Evolutionary conservation across 192 early-diverging fungal genomes (phyloP), one percentile per base, ranked within the genome.

Genomic region (Linderina pennispora): DNA sequence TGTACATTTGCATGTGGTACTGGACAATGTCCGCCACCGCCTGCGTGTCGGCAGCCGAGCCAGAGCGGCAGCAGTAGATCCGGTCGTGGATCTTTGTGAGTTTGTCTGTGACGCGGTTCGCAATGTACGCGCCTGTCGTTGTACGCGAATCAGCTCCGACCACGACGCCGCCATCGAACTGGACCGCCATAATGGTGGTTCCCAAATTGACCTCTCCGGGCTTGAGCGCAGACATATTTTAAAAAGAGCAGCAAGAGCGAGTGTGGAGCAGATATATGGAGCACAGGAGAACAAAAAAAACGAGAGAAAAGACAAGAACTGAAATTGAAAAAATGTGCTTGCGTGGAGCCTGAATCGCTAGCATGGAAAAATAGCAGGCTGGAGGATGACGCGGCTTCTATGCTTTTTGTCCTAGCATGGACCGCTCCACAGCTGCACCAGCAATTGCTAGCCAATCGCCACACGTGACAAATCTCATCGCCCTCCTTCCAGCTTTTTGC

Each of bases 51-150:
- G 97, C 94, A 34, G 97, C 93, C 40, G 81, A 85, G 43, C 97
- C 97, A n/a, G 87, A 90, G 55, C 97, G 86, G 75, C 97, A 99
- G 65, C 92, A 96, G 76, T 89, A 98, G 51, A 99, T 93, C 35
- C 72, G 78, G 58, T 99, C 97, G 52, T 97, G 90, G 19, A 99
- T 83, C 49, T 84, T 77, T 14, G 94, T 97, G 46, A 99, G 80
- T 67, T 99, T 99, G 77, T 99, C 93, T 16, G 97, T 96, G 20
- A 97, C 92, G 52, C 97, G 78, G 74, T 96, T 98, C 53, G 85
- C 90, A 68, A 97, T 91, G 74, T 95, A 97, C 17, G 94, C 76
- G 19, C 97, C 97, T 8, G 84, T 90, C 8, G 93, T 93, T 14
- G 97, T 97, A 48, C 97, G 83, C 48, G 92, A 94, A 67, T 99